A percentile compares a stretch with the other conserved stretches of the same genome.
Conservation (phyloP, 192 early-diverging fungal genomes). For the Coemansia sp. region DNA sequence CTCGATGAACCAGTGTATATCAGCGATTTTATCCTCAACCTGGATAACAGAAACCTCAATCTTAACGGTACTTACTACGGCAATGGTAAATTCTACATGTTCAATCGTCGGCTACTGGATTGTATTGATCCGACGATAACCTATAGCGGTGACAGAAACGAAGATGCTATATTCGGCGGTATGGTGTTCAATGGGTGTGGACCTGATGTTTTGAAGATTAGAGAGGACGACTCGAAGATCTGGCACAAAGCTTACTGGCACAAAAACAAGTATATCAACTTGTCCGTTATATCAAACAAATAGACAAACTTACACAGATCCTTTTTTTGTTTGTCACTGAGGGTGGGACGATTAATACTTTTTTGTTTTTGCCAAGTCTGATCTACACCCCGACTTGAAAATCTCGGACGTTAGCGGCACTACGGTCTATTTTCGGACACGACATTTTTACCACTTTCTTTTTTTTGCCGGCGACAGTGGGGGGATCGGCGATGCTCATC, state of each 20-base stretch:
- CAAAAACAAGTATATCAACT: constrained; percentile 40
- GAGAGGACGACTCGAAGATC: constrained; percentile 31
- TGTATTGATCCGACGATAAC: constrained; percentile 26
- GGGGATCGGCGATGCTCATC: too few species aligned
- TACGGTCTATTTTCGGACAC: too few species aligned
- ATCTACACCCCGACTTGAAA: too few species aligned
- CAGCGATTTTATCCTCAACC: constrained; percentile 33
- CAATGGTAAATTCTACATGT: constrained; percentile 55
- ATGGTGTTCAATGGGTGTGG: constrained; percentile 40
- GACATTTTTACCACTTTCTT: too few species aligned
- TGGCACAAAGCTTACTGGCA: constrained; percentile 28
- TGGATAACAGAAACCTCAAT: constrained; percentile 12
- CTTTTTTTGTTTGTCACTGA: too few species aligned
- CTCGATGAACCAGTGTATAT: constrained; percentile 20
- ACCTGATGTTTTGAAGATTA: constrained; percentile 16
- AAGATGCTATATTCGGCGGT: constrained; percentile 40
- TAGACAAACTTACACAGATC: background rate
- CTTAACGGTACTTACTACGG: constrained; percentile 29
- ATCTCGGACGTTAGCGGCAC: too few species aligned
- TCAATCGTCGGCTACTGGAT: constrained; percentile 33
- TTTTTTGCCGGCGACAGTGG: too few species aligned
- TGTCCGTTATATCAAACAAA: background rate
- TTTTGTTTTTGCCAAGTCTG: too few species aligned
- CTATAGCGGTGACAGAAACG: constrained; percentile 23
- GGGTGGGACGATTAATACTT: too few species aligned